Conservation (phyloP, 257 asterid genomes). For the Striga asiatica region DNA sequence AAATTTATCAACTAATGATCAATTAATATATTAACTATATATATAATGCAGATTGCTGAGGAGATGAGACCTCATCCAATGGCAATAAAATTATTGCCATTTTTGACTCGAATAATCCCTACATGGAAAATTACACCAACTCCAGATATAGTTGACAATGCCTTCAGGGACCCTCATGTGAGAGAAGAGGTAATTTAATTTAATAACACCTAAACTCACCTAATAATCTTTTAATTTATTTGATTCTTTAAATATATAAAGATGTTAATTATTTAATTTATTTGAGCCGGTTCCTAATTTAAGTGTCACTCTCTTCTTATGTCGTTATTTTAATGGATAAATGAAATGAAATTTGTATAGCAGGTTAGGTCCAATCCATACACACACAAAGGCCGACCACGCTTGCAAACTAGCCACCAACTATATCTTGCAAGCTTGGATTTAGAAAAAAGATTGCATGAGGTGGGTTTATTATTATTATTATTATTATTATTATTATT, state of each 20-base stretch:
- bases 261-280: background rate
- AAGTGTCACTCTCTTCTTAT: background rate
- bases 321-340: background rate
- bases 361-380: conserved; percentile 64
- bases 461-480: conserved; percentile 26
- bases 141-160: conserved; percentile 67
- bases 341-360: background rate
- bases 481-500: too few relatives aligned
- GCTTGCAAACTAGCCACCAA: conserved; percentile 65
- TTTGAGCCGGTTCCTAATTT: background rate
- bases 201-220: background rate
- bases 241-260: background rate
- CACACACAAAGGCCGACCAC: conserved; percentile 84
- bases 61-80: conserved; percentile 54
- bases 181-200: conserved; percentile 87
- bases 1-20: too few relatives aligned
- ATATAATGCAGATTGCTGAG: conserved; percentile 50
- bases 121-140: conserved; percentile 80
- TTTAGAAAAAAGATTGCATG: conserved; percentile 54
- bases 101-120: conserved; percentile 42
- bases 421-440: conserved; percentile 46
- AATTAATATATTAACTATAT: background rate
- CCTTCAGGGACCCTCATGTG: conserved; percentile 54
- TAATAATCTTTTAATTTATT: too few relatives aligned
- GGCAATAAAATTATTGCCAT: conserved; percentile 34